Percentiles rank a stretch among this genome's conserved stretches.
Conservation (phyloP, 129 eudicot genomes). For the Tagetes erecta region DNA sequence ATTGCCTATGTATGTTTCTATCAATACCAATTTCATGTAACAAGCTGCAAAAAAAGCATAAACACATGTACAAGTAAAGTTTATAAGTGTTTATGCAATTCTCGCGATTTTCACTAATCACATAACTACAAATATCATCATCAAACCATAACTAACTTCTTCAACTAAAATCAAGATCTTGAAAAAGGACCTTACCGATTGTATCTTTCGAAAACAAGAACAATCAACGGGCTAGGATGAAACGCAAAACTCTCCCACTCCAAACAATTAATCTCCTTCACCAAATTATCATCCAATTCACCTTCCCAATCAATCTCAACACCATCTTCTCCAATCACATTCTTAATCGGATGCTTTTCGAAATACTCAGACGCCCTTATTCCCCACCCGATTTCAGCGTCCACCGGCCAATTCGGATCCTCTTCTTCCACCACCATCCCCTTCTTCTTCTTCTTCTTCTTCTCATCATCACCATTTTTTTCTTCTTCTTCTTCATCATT, state of each 20-base stretch:
- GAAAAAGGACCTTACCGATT: constrained; percentile 46
- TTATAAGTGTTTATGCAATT: not conserved
- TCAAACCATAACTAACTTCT: not conserved
- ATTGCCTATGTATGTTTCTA: not conserved
- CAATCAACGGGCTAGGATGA: constrained; percentile 91
- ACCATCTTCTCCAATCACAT: constrained; percentile 88
- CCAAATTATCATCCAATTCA: constrained; percentile 79
- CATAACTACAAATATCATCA: no score
- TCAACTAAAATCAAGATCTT: not conserved
- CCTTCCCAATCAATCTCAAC: constrained; percentile 97
- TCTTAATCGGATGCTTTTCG: constrained; percentile 76
- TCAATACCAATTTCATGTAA: not conserved
- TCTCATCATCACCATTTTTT: constrained; percentile 19
- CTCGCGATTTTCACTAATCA: no score
- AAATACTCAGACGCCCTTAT: constrained; percentile 92
- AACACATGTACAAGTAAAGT: not conserved
- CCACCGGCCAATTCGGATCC: constrained; percentile 83
- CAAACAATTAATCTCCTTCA: constrained; percentile 84
- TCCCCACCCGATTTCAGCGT: constrained; percentile 97
- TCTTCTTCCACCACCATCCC: constrained; percentile 86
- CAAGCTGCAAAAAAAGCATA: not conserved
- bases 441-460: constrained; percentile 25
- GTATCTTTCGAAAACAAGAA: constrained; percentile 89
- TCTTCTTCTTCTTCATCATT: constrained; percentile 13
- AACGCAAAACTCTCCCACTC: constrained; percentile 98